Conservation (phyloP, 2,329 filamentous ascomycete genomes). For the Claviceps humidiphila region DNA sequence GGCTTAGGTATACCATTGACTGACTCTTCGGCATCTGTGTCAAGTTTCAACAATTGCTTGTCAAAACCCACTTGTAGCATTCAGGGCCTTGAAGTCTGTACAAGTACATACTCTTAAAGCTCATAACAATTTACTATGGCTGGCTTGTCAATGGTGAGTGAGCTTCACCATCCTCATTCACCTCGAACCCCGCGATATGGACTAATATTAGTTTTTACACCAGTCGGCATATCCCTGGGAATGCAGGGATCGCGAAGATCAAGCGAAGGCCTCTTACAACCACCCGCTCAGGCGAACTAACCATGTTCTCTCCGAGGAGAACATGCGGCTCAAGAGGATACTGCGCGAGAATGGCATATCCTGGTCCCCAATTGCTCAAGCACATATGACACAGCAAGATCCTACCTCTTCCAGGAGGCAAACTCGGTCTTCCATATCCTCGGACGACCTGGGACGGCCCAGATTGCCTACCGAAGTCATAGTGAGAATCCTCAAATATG, state of each 20-base stretch:
- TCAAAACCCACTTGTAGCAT: neutral
- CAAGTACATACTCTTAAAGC: neutral
- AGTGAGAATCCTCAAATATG: constrained; percentile 36
- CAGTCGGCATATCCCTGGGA: constrained; percentile 32
- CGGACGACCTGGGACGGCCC: constrained; percentile 21
- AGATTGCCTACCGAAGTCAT: constrained; percentile 39
- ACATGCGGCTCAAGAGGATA: constrained; percentile 35
- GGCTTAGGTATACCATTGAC: neutral
- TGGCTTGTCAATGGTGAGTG: neutral
- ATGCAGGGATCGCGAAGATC: constrained; percentile 38
- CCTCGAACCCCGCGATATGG: neutral
- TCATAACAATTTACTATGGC: neutral
- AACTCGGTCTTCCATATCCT: constrained; percentile 17
- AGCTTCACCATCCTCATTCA: neutral
- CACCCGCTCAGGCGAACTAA: constrained; percentile 34
- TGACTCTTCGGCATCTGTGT: neutral
- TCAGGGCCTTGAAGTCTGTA: neutral
- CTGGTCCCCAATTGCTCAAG: constrained; percentile 29
- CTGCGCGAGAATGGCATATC: constrained; percentile 38
- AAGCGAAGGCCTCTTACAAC: constrained; percentile 34
- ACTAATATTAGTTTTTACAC: neutral
- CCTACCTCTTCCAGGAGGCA: constrained; percentile 21
- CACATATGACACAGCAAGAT: constrained; percentile 18
- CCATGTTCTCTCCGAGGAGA: constrained; percentile 33
- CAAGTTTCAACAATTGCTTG: neutral